phyloP scores from a whole-genome alignment of 768 basidiomycete genomes.

The Amylocystis lapponica region DNA sequence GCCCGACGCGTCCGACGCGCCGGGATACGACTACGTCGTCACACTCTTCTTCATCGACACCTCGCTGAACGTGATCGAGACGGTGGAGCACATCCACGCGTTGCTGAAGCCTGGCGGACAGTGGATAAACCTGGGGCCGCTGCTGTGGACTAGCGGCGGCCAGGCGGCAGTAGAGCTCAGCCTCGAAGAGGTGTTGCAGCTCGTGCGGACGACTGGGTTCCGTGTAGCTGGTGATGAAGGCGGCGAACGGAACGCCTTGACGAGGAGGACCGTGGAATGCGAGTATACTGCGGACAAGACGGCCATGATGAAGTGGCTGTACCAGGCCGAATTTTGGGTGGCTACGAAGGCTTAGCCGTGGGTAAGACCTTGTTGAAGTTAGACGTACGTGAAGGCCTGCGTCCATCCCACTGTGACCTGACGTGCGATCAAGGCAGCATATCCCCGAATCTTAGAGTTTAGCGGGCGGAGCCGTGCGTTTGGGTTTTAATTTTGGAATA shows the following conservation, averaged over 20 bases:
- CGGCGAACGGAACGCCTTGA: conserved; percentile 18
- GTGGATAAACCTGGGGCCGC: conserved; percentile 70
- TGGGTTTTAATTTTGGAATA: neutral
- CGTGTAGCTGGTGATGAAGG: conserved; percentile 19
- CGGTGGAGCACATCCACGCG: conserved; percentile 48
- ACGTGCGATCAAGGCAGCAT: neutral
- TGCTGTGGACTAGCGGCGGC: conserved; percentile 56
- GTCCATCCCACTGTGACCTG: too few relatives aligned
- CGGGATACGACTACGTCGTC: conserved; percentile 53
- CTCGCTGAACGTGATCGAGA: conserved; percentile 28
- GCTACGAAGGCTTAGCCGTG: conserved; percentile 31
- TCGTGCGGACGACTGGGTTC: conserved; percentile 54
- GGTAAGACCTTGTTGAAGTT: neutral
- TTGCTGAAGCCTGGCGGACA: conserved; percentile 56
- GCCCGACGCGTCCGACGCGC: neutral
- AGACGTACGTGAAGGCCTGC: too few relatives aligned
- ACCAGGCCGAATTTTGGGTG: conserved; percentile 64
- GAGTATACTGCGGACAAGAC: conserved; percentile 58
- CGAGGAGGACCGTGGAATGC: conserved; percentile 47
- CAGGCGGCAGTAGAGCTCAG: conserved; percentile 52
- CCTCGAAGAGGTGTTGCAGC: conserved; percentile 54
- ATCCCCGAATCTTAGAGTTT: neutral
- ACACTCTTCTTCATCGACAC: conserved; percentile 40
- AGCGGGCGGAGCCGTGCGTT: neutral
- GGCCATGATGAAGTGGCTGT: conserved; percentile 71